These are phyloP conservation scores for Boletus pseudo-olivaceus DNA, from an alignment of 768 basidiomycete genomes.

Conservation along the genomic window DNA sequence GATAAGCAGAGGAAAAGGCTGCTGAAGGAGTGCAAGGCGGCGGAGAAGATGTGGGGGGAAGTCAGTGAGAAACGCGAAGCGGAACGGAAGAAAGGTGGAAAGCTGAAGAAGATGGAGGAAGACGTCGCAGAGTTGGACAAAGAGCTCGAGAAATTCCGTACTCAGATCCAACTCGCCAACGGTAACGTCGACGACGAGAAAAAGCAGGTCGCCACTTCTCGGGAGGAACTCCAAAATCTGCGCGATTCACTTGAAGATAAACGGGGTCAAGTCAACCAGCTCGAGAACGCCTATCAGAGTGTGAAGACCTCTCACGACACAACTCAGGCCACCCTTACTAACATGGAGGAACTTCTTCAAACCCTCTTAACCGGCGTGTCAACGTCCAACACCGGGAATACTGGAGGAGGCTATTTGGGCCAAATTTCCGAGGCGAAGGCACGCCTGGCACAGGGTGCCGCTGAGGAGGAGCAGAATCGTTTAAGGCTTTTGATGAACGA, in stretches of 20 bases:
- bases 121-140: slow-evolving; percentile 76
- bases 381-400: slow-evolving; percentile 57
- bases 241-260: slow-evolving; percentile 56
- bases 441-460: slow-evolving; percentile 67
- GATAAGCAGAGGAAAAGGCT: slow-evolving; percentile 50
- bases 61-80: slow-evolving; percentile 77
- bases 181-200: slow-evolving; percentile 78
- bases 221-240: slow-evolving; percentile 60
- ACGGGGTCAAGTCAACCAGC: slow-evolving; percentile 50
- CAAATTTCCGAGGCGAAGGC: slow-evolving; percentile 86
- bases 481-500: slow-evolving; percentile 72
- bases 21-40: slow-evolving; percentile 51
- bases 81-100: slow-evolving; percentile 92
- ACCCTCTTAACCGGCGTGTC: slow-evolving; percentile 91
- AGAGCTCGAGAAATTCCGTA: slow-evolving; percentile 73
- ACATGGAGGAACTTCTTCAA: slow-evolving; percentile 90
- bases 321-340: slow-evolving; percentile 57
- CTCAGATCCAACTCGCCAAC: slow-evolving; percentile 81
- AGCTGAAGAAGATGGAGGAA: slow-evolving; percentile 81
- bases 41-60: slow-evolving; percentile 61
- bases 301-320: slow-evolving; percentile 69
- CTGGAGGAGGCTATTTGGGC: slow-evolving; percentile 93
- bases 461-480: slow-evolving; percentile 82
- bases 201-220: slow-evolving; percentile 47
- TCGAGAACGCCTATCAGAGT: slow-evolving; percentile 51